These are phyloP conservation scores for Astragalus glycyphyllos DNA, from an alignment of 306 rosid genomes.

Conservation along the genomic window DNA sequence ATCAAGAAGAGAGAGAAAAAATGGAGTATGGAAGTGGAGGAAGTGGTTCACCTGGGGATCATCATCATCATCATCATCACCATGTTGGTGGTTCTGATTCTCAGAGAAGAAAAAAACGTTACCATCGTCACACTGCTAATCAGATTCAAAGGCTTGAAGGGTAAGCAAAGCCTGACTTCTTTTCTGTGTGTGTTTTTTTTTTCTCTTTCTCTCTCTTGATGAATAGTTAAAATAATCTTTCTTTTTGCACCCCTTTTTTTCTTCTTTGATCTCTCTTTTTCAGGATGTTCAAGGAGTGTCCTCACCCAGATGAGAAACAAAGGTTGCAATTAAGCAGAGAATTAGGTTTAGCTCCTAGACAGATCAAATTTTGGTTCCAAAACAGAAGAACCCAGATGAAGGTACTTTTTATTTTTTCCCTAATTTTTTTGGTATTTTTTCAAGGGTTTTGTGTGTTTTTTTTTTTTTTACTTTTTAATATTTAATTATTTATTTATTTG, in stretches of 20 bases:
- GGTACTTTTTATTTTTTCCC: conserved; percentile 46
- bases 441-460: neutral
- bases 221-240: conserved; percentile 2
- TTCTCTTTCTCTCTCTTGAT: neutral
- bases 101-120: conserved; percentile 75
- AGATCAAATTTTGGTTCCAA: conserved; percentile 99
- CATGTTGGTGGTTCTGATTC: conserved; percentile 68
- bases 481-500: too few relatives aligned
- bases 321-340: conserved; percentile 86
- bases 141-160: conserved; percentile 97
- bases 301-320: conserved; percentile 97
- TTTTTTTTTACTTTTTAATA: too few relatives aligned
- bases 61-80: conserved; percentile 52
- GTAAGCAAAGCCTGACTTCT: conserved; percentile 47
- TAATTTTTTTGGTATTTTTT: neutral
- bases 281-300: conserved; percentile 92
- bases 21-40: conserved; percentile 86
- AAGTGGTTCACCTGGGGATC: conserved; percentile 69
- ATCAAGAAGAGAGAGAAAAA: neutral
- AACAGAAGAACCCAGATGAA: conserved; percentile 97
- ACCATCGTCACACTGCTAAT: conserved; percentile 92
- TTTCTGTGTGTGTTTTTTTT: neutral
- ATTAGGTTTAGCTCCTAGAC: conserved; percentile 92
- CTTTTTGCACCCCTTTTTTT: conserved; percentile 21
- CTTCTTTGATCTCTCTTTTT: neutral